Base-by-base conservation (phyloP, 352 stramenopile genomes). In the Salisapilia sapeloensis region DNA sequence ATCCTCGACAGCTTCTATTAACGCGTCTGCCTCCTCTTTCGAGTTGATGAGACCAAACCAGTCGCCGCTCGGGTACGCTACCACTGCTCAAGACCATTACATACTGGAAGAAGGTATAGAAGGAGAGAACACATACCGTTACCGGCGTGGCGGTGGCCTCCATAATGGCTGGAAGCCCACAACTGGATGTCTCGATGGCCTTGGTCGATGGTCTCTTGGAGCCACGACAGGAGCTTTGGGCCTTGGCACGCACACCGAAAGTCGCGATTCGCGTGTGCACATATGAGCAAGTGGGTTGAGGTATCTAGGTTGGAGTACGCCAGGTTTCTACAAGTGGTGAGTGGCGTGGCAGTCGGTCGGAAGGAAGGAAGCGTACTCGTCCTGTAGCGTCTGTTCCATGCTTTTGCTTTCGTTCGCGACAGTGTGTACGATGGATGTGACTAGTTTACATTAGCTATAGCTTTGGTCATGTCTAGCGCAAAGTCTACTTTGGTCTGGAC, bases 31-130 rank as follows among this genome's bases (percentile, higher is more conserved):
- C 31, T 75, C 69, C 9, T 55, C 39, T 34, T 62, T 43, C 11
- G 59, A 43, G 35, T 86, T 86, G 1, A 86, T 32, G 1, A 80
- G 42, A 2, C 66, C 66, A 34, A 82, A 86, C 66, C 71, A 86
- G 35, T 86, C 61, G 15, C 71, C 66, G 13, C 54, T 66, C 15
- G 71, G 71, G 33, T 86, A 82, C 39, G 60, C 53, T 43, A n/a
- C n/a, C n/a, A n/a, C n/a, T n/a, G n/a, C n/a, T n/a, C n/a, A n/a
- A n/a, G n/a, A n/a, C n/a, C n/a, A n/a, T n/a, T n/a, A n/a, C n/a
- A n/a, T n/a, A n/a, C n/a, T n/a, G n/a, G n/a, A n/a, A n/a, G n/a
- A n/a, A n/a, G n/a, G n/a, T n/a, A n/a, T n/a, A n/a, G n/a, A n/a
- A n/a, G n/a, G n/a, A n/a, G n/a, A n/a, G n/a, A n/a, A n/a, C n/a